Base-by-base conservation (phyloP, 768 basidiomycete species). In the Lanmaoa pseudosensibilis region DNA sequence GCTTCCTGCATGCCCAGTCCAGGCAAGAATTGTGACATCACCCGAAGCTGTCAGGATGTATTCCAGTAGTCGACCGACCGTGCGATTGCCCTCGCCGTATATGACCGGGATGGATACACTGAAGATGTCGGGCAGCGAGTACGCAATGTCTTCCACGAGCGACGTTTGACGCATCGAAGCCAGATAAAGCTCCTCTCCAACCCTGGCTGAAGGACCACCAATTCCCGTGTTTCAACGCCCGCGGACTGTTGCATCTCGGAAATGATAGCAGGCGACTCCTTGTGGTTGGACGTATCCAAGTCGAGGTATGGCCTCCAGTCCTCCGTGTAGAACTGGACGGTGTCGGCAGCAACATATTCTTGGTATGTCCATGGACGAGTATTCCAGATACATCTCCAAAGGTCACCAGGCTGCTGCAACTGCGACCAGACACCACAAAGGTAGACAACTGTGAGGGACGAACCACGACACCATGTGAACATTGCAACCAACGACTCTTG, bases 71-170 rank as follows among this genome's bases (percentile, higher is more conserved):
- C 58, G 49, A 16, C 60, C 54, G 2, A 61, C 37, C 0, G 60
- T 54, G 0, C 33, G 54, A 13, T 40, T 23, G 1, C 60, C 50
- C 38, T 61, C 58, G 2, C 60, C 60, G 10, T 59, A 61, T 2
- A 55, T 59, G 8, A 49, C 27, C 0, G 46, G 50, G 15, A 62
- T 48, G 0, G 59, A 8, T 2, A 46, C 41, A 30, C 48, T 40
- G 46, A 62, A 55, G 9, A 62, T 52, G 0, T 55, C 59, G 3
- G 57, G 10, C 12, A 62, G 3, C 0, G 53, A 61, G 30, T 63
- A 61, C 12, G 58, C 60, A 2, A n/a, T 37, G 13, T 60, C 59
- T 27, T 60, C 59, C 8, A 23, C 56, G 1, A 13, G 40, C 1
- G 48, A 55, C 10, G 59, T 50, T 16, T 46, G 37, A 0, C 54